Evolutionary conservation across 768 basidiomycete species (phyloP).

Genomic region (Mycena chlorophos): DNA sequence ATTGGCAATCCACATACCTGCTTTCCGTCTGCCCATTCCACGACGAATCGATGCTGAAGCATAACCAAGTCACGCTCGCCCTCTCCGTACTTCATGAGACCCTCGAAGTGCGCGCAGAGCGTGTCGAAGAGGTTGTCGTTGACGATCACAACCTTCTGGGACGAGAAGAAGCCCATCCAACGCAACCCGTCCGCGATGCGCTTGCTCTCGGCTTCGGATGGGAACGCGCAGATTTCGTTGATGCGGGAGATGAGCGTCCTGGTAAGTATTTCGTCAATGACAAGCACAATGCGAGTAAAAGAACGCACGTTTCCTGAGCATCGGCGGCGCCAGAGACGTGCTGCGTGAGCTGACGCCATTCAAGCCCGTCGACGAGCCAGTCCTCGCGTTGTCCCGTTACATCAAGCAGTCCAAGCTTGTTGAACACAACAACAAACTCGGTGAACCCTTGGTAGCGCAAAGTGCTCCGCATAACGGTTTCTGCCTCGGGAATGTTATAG

Average conservation of each 20-base stretch:
- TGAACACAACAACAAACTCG: constrained; percentile 85
- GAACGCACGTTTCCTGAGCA: constrained; percentile 47
- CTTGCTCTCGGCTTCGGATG: constrained; percentile 62
- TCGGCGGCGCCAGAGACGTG: constrained; percentile 68
- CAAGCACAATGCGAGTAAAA: no score
- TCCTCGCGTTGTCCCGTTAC: constrained; percentile 70
- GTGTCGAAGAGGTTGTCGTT: constrained; percentile 87
- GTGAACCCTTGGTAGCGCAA: constrained; percentile 97
- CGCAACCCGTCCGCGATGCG: constrained; percentile 88
- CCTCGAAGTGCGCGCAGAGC: constrained; percentile 87
- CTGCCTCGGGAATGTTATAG: constrained; percentile 91
- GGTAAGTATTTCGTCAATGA: no score
- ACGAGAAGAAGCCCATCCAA: constrained; percentile 92
- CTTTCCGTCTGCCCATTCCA: constrained; percentile 88
- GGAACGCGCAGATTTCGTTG: constrained; percentile 71
- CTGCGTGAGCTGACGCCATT: constrained; percentile 84
- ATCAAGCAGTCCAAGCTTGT: constrained; percentile 85
- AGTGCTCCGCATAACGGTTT: constrained; percentile 90
- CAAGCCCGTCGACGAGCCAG: constrained; percentile 72
- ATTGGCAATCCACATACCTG: no score
- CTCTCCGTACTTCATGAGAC: constrained; percentile 85
- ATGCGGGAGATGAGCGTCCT: constrained; percentile 73
- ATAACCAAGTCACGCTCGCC: constrained; percentile 96
- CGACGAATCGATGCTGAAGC: constrained; percentile 97
- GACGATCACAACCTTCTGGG: constrained; percentile 58